Conservation (phyloP, 768 basidiomycete species). For the Tricholoma hemisulphureum region DNA sequence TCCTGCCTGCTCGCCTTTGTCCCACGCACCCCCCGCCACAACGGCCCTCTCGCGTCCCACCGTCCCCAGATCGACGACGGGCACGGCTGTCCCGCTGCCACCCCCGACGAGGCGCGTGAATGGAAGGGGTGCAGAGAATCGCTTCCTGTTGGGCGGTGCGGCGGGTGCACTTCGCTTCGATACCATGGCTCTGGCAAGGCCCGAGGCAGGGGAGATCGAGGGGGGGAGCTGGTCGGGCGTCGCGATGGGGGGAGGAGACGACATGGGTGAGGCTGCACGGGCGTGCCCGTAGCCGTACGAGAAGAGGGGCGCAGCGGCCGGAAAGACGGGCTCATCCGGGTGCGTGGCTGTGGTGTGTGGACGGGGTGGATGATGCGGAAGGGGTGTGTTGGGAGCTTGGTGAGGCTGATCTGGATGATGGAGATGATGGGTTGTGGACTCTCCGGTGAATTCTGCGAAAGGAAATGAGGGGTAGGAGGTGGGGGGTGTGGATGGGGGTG, state of each 20-base stretch:
- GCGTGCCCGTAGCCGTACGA: neutral
- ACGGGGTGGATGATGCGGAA: neutral
- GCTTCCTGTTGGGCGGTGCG: neutral
- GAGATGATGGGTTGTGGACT: too few relatives aligned
- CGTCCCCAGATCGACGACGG: conserved; percentile 12
- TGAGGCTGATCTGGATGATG: too few relatives aligned
- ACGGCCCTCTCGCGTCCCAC: neutral
- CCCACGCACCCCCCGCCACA: neutral
- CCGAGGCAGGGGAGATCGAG: neutral
- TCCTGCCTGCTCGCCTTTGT: neutral
- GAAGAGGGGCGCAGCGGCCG: neutral
- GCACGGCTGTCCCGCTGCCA: neutral
- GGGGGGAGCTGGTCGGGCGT: neutral
- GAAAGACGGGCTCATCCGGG: neutral
- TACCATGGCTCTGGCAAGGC: conserved; percentile 2
- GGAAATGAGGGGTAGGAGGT: too few relatives aligned
- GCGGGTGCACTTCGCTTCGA: neutral
- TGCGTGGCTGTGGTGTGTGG: neutral
- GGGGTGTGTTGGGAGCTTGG: neutral
- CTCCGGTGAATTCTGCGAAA: too few relatives aligned
- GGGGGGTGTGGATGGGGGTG: too few relatives aligned
- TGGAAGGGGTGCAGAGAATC: conserved; percentile 6
- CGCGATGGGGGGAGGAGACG: too few relatives aligned
- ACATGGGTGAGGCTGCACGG: neutral
- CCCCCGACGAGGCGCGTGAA: conserved; percentile 1